Base-by-base conservation (phyloP, 1,139 yeast species). In the Suhomyces bolitotheri region DNA sequence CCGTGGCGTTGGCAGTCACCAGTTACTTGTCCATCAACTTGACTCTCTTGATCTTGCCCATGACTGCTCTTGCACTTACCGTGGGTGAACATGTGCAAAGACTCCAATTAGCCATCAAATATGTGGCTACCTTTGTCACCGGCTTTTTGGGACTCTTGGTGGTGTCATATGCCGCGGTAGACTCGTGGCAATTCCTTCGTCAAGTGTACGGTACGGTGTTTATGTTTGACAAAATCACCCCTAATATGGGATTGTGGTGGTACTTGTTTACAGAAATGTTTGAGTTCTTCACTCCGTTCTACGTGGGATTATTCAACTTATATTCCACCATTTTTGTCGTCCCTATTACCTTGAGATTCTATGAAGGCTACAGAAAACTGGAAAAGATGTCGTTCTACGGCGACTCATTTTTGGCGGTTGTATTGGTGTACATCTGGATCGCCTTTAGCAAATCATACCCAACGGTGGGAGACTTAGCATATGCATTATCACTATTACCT, bases 191-290 rank as follows among this genome's bases (percentile, higher is more conserved):
- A 37, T 90, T 84, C 51, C 32, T 88, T 3, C 53, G 59, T 12
- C 74, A 80, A 27, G 79, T 86, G 42, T 86, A 82, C 53, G 79
- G 82, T 11, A 72, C 82, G 0, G 64, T 78, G 7, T 52, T 88
- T 6, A 62, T 70, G 22, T 82, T 86, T 50, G 71, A 72, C 31
- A 88, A 87, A 44, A 77, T 88, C 44, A 71, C 79, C 5, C 96
- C 96, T 15, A 89, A 89, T 58, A 63, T 92, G 45, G 98, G 98
- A 0, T 68, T 92, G 25, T 92, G 99, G 99, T 92, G 99, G 99
- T 92, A 92, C 64, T 80, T 90, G 50, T 92, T 92, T 66, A 84
- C 94, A 19, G 98, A 92, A 58, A 86, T 92, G 81, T 92, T 92
- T 63, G 94, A 83, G 37, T 86, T 81, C 53, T 92, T 92, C 69